Base-by-base conservation (phyloP, 2,329 filamentous ascomycete species). In the Alternaria alternata region DNA sequence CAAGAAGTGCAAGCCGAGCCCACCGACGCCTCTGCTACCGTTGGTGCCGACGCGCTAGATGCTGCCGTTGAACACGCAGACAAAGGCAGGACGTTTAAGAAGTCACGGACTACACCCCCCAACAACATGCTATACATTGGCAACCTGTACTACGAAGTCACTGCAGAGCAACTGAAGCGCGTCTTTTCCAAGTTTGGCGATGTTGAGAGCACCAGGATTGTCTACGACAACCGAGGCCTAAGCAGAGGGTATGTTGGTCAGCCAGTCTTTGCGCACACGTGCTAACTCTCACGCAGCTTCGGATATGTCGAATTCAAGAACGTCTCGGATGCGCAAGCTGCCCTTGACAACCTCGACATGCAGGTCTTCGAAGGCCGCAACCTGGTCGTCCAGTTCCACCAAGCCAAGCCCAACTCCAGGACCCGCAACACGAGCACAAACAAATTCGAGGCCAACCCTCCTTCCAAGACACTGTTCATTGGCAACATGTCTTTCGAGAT, bases 401-500 rank as follows among this genome's bases (percentile, higher is more conserved):
- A 56, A 24, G 61, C 66, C 36, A 74, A 70, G 58, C 20, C 54
- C 18, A 61, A 66, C 55, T 53, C 64, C 38, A 64, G 46, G 57
- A 59, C 52, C 7, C 51, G 43, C 20, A 49, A 34, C 46, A 22
- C 12, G 43, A 11, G n/a, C 11, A 36, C 4, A 22, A 63, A 61
- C 30, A 47, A 48, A 34, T 52, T 44, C n/a, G 47, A 54, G 11
- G 5, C 44, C 32, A 82, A 82, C 69, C 68, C 80, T 41, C 88
- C 89, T 3, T 85, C 86, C 52, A 87, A 85, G 73, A 91, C 89
- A 1, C 81, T 96, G 34, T 96, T 91, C 82, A 87, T 97, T 68
- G 92, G 93, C 67, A 95, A 95, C 82, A 88, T 97, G 79, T 89
- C 91, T 11, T 95, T 91, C 75, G 91, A 96, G 80, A 90, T 94